Evolutionary conservation across 2,329 filamentous ascomycete genomes (phyloP).

Genomic region (Cytospora leucostoma): DNA sequence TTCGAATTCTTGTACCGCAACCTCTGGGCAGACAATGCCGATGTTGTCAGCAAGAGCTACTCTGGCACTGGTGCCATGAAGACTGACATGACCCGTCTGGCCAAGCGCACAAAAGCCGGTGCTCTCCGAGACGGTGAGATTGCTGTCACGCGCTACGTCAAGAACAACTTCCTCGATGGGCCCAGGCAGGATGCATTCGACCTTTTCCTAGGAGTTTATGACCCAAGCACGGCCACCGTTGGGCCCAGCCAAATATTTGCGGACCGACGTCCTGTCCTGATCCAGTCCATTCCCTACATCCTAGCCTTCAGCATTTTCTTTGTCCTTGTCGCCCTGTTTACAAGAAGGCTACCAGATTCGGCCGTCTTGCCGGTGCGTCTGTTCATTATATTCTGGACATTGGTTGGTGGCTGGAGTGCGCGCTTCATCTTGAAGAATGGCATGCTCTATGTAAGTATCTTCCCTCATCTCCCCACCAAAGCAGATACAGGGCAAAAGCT

Average conservation of each 20-base stretch:
- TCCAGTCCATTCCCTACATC: conserved; percentile 93
- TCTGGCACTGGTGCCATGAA: conserved; percentile 96
- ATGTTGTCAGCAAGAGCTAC: conserved; percentile 89
- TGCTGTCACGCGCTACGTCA: conserved; percentile 83
- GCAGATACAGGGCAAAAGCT: conserved; percentile 11
- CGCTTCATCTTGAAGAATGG: conserved; percentile 82
- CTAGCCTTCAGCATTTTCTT: conserved; percentile 85
- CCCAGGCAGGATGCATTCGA: conserved; percentile 95
- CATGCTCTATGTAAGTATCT: conserved; percentile 82
- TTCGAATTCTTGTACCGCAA: conserved; percentile 96
- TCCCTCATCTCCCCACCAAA: conserved; percentile 17
- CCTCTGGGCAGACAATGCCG: conserved; percentile 97
- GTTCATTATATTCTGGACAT: conserved; percentile 77
- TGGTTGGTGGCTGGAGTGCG: conserved; percentile 68
- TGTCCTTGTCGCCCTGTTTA: conserved; percentile 72
- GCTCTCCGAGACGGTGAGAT: conserved; percentile 86
- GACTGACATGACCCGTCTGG: conserved; percentile 96
- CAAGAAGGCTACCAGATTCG: conserved; percentile 69
- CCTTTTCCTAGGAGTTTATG: conserved; percentile 85
- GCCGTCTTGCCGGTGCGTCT: conserved; percentile 79
- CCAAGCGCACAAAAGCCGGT: conserved; percentile 81
- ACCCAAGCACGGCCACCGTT: conserved; percentile 70
- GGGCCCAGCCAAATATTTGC: conserved; percentile 76
- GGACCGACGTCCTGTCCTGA: conserved; percentile 80
- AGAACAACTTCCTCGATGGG: conserved; percentile 94